Percentiles rank a stretch among this genome's conserved stretches.
Conservation (phyloP, 805 yeast species). For the Kuraishia piskuri region DNA sequence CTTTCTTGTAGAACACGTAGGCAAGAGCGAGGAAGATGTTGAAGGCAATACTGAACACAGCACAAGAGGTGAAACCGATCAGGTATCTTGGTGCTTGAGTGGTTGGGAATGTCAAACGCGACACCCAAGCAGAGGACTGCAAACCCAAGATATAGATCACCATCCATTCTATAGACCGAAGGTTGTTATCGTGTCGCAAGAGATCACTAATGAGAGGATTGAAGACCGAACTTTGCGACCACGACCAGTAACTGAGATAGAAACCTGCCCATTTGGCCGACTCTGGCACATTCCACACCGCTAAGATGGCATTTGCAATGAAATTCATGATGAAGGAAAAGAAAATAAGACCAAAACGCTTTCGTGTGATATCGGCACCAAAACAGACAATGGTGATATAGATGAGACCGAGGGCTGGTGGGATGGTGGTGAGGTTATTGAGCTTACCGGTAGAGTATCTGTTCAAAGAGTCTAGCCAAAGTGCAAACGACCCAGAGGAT, state of each 20-base stretch:
- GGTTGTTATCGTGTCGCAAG: conserved; percentile 46
- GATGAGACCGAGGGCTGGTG: conserved; percentile 52
- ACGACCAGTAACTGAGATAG: conserved; percentile 49
- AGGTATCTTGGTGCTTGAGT: conserved; percentile 47
- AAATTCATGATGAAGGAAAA: conserved; percentile 47
- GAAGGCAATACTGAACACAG: conserved; percentile 27
- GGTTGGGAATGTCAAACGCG: conserved; percentile 32
- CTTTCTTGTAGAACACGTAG: conserved; percentile 36
- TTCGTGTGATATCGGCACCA: conserved; percentile 44
- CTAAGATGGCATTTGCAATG: conserved; percentile 43
- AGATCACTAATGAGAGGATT: conserved; percentile 53
- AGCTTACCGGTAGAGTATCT: conserved; percentile 33
- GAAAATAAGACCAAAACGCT: conserved; percentile 46
- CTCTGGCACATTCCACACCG: conserved; percentile 49
- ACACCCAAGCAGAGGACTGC: conserved; percentile 26
- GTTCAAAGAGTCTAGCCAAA: conserved; percentile 52
- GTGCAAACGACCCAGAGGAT: conserved; percentile 43
- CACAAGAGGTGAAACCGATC: conserved; percentile 43
- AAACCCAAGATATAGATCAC: conserved; percentile 43
- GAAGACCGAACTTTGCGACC: conserved; percentile 56
- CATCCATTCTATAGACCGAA: conserved; percentile 48
- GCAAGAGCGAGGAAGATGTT: conserved; percentile 10
- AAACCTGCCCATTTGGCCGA: conserved; percentile 62
- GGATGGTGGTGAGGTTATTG: conserved; percentile 42
- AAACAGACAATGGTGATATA: conserved; percentile 36